Base-by-base conservation (phyloP, 129 eudicot species). In the Pulicaria dysenterica region DNA sequence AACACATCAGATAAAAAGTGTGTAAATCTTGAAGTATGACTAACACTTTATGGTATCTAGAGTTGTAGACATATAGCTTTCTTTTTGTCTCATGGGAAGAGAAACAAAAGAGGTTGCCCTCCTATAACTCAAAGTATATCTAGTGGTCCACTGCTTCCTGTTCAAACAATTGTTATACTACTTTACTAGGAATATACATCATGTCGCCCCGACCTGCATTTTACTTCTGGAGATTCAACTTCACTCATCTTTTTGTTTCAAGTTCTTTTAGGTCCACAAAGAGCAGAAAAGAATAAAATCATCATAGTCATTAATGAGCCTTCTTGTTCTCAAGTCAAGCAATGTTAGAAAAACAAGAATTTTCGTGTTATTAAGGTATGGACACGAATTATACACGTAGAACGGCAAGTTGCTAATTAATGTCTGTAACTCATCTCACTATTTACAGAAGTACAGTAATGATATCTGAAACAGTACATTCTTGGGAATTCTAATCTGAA, bases 71-170 rank as follows among this genome's bases (percentile, higher is more conserved):
- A 77, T 70, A 69, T 71, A 44, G 46, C 60, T 72, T 77, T 75
- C 17, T 59, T 79, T 51, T 80, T 49, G 70, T 75, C 76, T 59
- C 44, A 53, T 73, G 51, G 59, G 70, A 57, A 69, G 64, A 78
- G 24, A 61, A 36, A 71, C 75, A 73, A 69, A 58, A 72, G 53
- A 67, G 63, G 39, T 77, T 82, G 79, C 86, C 74, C 58, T 67
- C 47, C 19, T 67, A 57, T n/a, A 55, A 83, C 88, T 83, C 86
- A 76, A 87, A 73, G 88, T 72, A 87, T 81, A 15, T 62, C 71
- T 46, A 61, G 76, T 77, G 83, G 87, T 65, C 79, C 80, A 58
- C 60, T 14, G 64, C 6, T 72, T 62, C 74, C 55, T 1, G 68
- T 73, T 73, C 79, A 75, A 75, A 71, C 77, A 77, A 60, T 36